Base-by-base conservation (phyloP, 768 basidiomycete species). In the Phylloporus sp. region DNA sequence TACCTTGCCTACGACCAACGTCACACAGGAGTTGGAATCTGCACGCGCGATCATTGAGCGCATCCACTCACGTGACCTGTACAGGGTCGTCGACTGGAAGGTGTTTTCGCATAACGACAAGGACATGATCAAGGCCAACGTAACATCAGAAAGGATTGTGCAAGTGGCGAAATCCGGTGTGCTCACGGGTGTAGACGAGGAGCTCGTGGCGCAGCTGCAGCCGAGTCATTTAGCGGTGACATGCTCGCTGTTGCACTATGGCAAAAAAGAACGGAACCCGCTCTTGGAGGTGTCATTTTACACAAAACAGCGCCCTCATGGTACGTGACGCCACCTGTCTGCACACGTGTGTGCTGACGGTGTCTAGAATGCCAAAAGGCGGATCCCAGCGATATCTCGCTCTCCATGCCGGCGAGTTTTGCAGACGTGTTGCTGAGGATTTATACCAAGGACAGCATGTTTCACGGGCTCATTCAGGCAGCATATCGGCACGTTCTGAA, bases 241-340 rank as follows among this genome's bases (percentile, higher is more conserved):
- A 45, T 71, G 82, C 13, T 67, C 81, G 2, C 59, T 64, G n/a
- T 75, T 91, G 76, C 91, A 92, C 62, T 85, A 87, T 59, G 91
- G 90, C 4, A 88, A 86, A 81, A 73, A 78, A 56, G 79, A 81
- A 39, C 66, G 72, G 54, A 88, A 88, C 58, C 91, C 91, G 1
- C 61, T 91, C 41, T 77, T 85, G 40, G 75, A 69, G 15, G 80
- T 90, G 47, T 80, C 76, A 62, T 93, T 91, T 61, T 91, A 90
- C 59, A 80, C 82, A 0, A 91, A 91, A 65, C 70, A 73, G 13
- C 73, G 77, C 16, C 80, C 80, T 0, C 67, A 83, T 50, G 59
- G 88, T 90, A 59, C 52, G 76, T 65, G n/a, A n/a, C n/a, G n/a
- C n/a, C n/a, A n/a, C 12, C 16, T 23, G 11, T 9, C 7, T 20